Conservation (phyloP, 192 early-diverging fungal species). For the Backusella luteola region DNA sequence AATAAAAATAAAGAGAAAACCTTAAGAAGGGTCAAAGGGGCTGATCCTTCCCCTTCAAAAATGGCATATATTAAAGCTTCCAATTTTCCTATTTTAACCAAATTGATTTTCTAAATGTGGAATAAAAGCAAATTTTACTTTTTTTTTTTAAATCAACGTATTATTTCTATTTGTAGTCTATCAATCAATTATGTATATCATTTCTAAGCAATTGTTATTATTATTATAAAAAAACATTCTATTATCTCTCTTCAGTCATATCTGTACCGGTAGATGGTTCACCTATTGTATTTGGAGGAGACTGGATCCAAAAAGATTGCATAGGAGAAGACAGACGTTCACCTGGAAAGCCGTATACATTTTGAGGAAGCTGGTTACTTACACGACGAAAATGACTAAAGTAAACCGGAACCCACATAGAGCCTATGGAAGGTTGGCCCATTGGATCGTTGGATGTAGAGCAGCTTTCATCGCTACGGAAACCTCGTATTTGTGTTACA, state of each 20-base stretch:
- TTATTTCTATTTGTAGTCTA: not conserved
- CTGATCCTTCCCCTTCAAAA: not conserved
- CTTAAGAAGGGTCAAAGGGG: not conserved
- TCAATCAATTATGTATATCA: not conserved
- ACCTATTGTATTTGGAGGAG: not conserved
- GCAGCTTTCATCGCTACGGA: not conserved
- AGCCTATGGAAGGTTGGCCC: not conserved
- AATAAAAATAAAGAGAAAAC: not conserved
- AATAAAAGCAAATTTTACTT: not conserved
- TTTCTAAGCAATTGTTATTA: not conserved
- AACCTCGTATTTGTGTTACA: constrained; percentile 21
- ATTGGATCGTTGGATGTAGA: not conserved
- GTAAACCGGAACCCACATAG: constrained; percentile 7
- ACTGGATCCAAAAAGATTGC: not conserved
- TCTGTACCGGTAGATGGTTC: not conserved
- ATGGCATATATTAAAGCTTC: not conserved
- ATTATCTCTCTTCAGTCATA: not conserved
- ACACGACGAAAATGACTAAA: not conserved
- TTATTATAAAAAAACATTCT: not conserved
- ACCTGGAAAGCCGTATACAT: not conserved
- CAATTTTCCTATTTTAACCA: not conserved
- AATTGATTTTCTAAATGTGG: not conserved
- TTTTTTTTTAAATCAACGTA: not conserved
- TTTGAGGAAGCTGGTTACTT: constrained; percentile 4
- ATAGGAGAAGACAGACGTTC: not conserved